Percentiles rank a stretch among this genome's conserved stretches.
Conservation (phyloP, 495 filamentous ascomycete genomes). For the Trichoderma erinaceum region DNA sequence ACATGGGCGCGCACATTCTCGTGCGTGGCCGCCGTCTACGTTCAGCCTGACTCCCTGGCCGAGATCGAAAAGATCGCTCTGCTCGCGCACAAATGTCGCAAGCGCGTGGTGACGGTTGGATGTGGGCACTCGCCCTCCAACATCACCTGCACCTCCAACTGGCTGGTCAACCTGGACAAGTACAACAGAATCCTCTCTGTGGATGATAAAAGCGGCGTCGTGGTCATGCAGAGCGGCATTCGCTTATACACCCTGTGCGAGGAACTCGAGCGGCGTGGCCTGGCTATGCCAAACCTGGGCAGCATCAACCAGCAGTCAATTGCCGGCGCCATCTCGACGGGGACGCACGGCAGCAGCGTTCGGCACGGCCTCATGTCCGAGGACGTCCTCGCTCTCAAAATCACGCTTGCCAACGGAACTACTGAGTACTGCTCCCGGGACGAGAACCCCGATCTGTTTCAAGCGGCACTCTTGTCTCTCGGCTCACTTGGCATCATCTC, state of each 20-base stretch:
- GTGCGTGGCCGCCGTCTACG: conserved; percentile 79
- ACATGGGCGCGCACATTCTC: conserved; percentile 97
- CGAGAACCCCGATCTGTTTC: conserved; percentile 73
- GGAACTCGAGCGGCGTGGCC: conserved; percentile 61
- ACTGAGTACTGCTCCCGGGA: conserved; percentile 64
- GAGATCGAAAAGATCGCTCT: conserved; percentile 80
- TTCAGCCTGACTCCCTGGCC: conserved; percentile 67
- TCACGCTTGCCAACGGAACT: conserved; percentile 79
- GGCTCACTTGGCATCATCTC: conserved; percentile 87
- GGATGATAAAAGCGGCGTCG: conserved; percentile 53
- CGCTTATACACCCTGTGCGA: conserved; percentile 63
- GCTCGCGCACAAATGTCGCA: conserved; percentile 73
- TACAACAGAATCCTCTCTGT: conserved; percentile 67
- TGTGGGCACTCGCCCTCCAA: conserved; percentile 88
- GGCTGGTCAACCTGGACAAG: conserved; percentile 89
- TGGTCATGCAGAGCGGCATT: conserved; percentile 83
- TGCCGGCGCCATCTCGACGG: conserved; percentile 86
- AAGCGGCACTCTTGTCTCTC: conserved; percentile 78
- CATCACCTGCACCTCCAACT: conserved; percentile 87
- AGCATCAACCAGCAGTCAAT: conserved; percentile 94
- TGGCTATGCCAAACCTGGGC: conserved; percentile 82
- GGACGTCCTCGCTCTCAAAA: conserved; percentile 60
- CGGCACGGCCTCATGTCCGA: conserved; percentile 78
- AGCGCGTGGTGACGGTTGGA: conserved; percentile 73
- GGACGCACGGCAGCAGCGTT: conserved; percentile 85